Percentiles rank a stretch among this genome's conserved stretches.
Evolutionary conservation across 345 rosid species (phyloP).

Genomic region (Isatis tinctoria): DNA sequence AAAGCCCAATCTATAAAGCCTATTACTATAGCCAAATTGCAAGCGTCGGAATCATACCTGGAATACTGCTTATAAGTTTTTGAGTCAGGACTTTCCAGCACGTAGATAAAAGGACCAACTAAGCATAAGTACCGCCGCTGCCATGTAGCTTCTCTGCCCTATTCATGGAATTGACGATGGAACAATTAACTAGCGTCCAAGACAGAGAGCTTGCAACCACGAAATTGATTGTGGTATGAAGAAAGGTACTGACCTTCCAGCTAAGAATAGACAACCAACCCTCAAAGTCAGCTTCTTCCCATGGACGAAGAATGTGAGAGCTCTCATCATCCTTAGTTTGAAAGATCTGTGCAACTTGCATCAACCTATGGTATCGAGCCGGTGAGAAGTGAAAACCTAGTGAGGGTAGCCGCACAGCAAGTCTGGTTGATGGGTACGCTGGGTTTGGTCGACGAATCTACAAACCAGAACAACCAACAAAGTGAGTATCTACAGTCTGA

Average conservation of each 20-base stretch:
- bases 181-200: constrained; percentile 11
- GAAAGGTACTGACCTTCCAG: constrained; percentile 62
- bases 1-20: constrained; percentile 4
- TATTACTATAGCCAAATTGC: constrained; percentile 21
- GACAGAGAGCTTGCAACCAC: constrained; percentile 6
- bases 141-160: constrained; percentile 99
- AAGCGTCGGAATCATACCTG: constrained; percentile 51
- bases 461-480: constrained; percentile 19
- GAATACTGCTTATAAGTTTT: constrained; percentile 77
- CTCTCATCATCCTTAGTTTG: constrained; percentile 55
- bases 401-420: constrained; percentile 80
- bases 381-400: constrained; percentile 97
- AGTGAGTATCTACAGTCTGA: neutral
- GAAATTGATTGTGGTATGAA: constrained; percentile 6
- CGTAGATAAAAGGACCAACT: constrained; percentile 86
- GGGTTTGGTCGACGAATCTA: constrained; percentile 82
- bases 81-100: constrained; percentile 67
- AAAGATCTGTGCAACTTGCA: constrained; percentile 81
- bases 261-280: constrained; percentile 80
- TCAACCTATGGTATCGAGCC: constrained; percentile 94
- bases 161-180: constrained; percentile 18
- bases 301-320: constrained; percentile 53
- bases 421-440: constrained; percentile 78
- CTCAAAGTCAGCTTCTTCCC: constrained; percentile 93
- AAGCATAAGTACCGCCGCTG: constrained; percentile 76